phyloP scores from a whole-genome alignment of 305 asterid genomes.

The Striga hermonthica region DNA sequence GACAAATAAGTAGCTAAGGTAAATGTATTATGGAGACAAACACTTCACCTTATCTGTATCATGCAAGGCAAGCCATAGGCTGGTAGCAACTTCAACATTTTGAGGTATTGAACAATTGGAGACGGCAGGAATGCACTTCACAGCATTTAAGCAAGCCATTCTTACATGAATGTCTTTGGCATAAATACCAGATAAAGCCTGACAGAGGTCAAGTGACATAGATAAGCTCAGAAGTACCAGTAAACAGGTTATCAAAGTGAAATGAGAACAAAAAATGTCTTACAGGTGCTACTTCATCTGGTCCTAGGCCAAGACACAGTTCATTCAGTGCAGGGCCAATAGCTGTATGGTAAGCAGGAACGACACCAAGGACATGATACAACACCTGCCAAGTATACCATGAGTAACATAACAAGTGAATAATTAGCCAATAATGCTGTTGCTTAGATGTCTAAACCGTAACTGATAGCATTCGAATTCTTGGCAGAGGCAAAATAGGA shows the following conservation, averaged over 20 bases:
- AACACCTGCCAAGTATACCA: constrained; percentile 62
- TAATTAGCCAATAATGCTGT: constrained; percentile 17
- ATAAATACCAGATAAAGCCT: constrained; percentile 91
- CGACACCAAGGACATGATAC: constrained; percentile 91
- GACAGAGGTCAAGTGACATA: constrained; percentile 33
- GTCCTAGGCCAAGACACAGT: constrained; percentile 87
- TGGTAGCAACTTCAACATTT: constrained; percentile 82
- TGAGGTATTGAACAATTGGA: constrained; percentile 80
- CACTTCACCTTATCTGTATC: constrained; percentile 77
- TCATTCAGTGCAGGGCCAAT: constrained; percentile 88
- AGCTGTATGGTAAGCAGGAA: constrained; percentile 81
- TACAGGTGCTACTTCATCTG: constrained; percentile 96
- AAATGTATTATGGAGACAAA: constrained; percentile 22
- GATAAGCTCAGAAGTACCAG: constrained; percentile 22
- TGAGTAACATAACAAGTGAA: constrained; percentile 30
- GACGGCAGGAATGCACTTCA: constrained; percentile 94
- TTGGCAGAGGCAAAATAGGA: constrained; percentile 90
- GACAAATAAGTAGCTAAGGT: constrained; percentile 20
- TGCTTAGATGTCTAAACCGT: constrained; percentile 28
- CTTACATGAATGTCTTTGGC: constrained; percentile 93
- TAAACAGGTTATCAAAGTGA: constrained; percentile 30
- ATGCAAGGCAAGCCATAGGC: constrained; percentile 98
- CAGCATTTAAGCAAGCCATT: constrained; percentile 93
- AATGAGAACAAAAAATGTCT: constrained; percentile 35
- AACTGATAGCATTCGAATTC: constrained; percentile 94